Base-by-base conservation (phyloP, 306 rosid genomes). In the Castanea crenata region DNA sequence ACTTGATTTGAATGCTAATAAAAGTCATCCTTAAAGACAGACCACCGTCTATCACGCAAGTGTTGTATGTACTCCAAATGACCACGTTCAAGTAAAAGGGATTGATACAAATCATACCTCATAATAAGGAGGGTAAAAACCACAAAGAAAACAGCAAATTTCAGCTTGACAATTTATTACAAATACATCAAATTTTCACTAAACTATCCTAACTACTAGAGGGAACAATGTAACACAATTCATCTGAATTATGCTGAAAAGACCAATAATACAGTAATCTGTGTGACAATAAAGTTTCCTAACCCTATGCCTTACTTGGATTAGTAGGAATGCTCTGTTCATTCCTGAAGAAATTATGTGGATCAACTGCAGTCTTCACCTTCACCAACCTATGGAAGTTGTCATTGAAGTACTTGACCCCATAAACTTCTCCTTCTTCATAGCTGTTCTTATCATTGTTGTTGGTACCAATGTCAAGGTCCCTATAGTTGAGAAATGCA, bases 381-480 rank as follows among this genome's bases (percentile, higher is more conserved):
- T 88, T 86, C 71, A 89, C 96, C 86, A 92, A 77, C 64, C 97
- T 84, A 13, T 83, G 83, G 49, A 83, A 92, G 74, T 92, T 92
- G 69, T 68, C 76, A 15, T 85, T 83, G 77, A 91, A 92, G 75
- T 91, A 92, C 87, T 79, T 92, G 1, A 56, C 14, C 18, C 96
- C 92, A 74, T 88, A 92, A 27, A 85, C 93, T 71, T 74, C 51
- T 46, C 90, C 97, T 15, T 89, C 91, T 61, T 73, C 70, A 4
- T 74, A 92, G 34, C 78, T 87, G 21, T 87, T 74, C 55, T 25
- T 57, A 44, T 80, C 91, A 31, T 71, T 78, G 11, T 32, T 61
- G 69, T 75, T 92, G 21, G 72, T 21, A 44, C 97, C 97, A 82
- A 92, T 89, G 86, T 92, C 97, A 69, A 92, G 85, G 83, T 92